Base-by-base conservation (phyloP, 1,139 yeast species). In the Yamadazyma triangularis region DNA sequence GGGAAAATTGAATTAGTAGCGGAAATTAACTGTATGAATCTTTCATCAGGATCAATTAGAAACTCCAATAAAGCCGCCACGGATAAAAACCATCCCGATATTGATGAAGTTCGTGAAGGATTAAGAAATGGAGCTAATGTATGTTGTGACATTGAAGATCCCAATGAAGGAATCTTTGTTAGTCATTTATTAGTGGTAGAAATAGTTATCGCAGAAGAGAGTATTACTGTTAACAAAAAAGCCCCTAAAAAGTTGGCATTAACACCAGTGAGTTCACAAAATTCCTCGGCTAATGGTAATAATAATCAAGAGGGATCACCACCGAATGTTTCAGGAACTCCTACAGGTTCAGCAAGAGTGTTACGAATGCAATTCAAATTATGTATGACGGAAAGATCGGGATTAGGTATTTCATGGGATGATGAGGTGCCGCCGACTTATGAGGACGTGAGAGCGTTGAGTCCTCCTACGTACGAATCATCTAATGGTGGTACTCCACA, bases 361-460 rank as follows among this genome's bases (percentile, higher is more conserved):
- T 62, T 91, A 36, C 64, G 98, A 43, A 91, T 91, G 97, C 96
- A 89, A 55, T 91, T 91, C 57, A 82, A 83, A 44, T 50, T 91
- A 12, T 68, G 69, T 8, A 58, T 91, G 16, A 85, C 95, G 1
- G 97, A 89, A 53, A 68, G 97, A 35, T 82, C 95, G 1, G 99
- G 99, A 0, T 67, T 91, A 28, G 98, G 99, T 4, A 86, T 91
- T 22, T 85, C 97, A 0, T 91, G 98, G 98, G 97, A 91, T 57
- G 97, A 89, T 51, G 98, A 91, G 56, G 97, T 91, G 13, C 99
- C 99, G 1, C 99, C 99, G 1, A 85, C 87, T 14, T 91, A 93
- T 50, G 87, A 77, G 31, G 91, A 87, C 46, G 89, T 89, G 13
- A 66, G 79, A 20, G 77, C 93, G 0, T 64, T 85, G 27, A 77